These are phyloP conservation scores for Pterocarpus santalinus DNA, from an alignment of 306 rosid genomes.

Conservation along the genomic window DNA sequence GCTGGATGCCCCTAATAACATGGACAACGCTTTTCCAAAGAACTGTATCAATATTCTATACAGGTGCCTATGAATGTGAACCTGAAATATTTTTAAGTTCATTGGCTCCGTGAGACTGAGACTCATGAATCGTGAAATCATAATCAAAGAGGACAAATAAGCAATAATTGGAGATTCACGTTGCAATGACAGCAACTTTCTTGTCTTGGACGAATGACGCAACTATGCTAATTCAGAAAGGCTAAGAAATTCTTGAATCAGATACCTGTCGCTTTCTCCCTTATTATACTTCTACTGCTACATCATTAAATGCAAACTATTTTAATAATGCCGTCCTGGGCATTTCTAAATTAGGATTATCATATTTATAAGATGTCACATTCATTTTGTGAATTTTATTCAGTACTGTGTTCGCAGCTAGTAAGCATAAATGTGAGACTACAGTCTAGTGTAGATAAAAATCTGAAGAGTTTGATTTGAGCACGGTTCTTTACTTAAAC, in stretches of 20 bases:
- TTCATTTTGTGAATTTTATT: constrained; percentile 7
- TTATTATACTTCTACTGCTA: neutral
- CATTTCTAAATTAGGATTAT: neutral
- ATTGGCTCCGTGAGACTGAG: constrained; percentile 4
- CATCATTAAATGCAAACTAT: neutral
- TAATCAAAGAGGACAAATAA: neutral
- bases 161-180: constrained; percentile 38
- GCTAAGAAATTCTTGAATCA: neutral
- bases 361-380: neutral
- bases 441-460: neutral
- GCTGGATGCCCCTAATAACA: neutral
- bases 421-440: neutral
- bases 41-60: neutral
- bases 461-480: neutral
- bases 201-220: constrained; percentile 39
- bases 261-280: constrained; percentile 20
- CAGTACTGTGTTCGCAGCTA: neutral
- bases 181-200: constrained; percentile 41
- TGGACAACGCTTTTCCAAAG: constrained; percentile 23
- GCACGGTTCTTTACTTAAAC: neutral
- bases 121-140: constrained; percentile 14
- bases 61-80: constrained; percentile 8
- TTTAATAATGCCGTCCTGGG: neutral
- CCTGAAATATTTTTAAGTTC: neutral
- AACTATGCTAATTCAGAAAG: neutral